These are phyloP conservation scores for Sicyos edulis DNA, from an alignment of 306 rosid species.

Conservation along the genomic window DNA sequence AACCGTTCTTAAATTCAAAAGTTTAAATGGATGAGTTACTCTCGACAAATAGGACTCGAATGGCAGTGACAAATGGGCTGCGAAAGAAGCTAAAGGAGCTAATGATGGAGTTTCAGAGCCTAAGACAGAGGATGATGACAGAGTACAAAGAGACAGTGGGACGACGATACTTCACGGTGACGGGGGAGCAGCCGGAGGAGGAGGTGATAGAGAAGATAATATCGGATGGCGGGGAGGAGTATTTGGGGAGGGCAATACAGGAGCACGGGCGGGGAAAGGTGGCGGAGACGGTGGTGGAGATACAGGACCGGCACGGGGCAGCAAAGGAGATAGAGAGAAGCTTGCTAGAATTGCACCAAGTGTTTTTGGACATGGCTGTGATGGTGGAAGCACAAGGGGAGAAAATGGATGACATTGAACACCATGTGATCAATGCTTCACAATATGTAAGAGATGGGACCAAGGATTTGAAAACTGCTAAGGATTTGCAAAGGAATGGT, in stretches of 20 bases:
- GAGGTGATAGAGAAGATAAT: conserved; percentile 81
- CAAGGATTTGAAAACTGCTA: conserved; percentile 48
- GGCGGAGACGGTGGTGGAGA: conserved; percentile 73
- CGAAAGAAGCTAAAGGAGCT: conserved; percentile 69
- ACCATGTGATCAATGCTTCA: conserved; percentile 64
- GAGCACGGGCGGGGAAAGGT: conserved; percentile 80
- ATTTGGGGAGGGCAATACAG: conserved; percentile 47
- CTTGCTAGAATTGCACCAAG: conserved; percentile 69
- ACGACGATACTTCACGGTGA: conserved; percentile 65
- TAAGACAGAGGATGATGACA: conserved; percentile 71
- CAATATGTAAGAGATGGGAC: conserved; percentile 71
- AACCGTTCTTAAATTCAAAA: no score
- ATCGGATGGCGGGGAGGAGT: conserved; percentile 52
- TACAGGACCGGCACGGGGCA: conserved; percentile 67
- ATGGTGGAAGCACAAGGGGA: conserved; percentile 95
- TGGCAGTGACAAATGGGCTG: conserved; percentile 66
- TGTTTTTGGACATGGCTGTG: conserved; percentile 87
- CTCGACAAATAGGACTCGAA: conserved; percentile 35
- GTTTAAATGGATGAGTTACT: neutral
- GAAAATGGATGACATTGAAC: conserved; percentile 85
- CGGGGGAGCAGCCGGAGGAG: conserved; percentile 66
- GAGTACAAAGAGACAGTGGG: conserved; percentile 80
- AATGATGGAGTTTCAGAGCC: conserved; percentile 80
- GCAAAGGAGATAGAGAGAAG: conserved; percentile 79
- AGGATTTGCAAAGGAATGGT: conserved; percentile 43